Percentiles rank a stretch among this genome's conserved stretches.
These are phyloP conservation scores for Berkeleyomyces rouxiae DNA, from an alignment of 2,329 filamentous ascomycete species.

Conservation along the genomic window DNA sequence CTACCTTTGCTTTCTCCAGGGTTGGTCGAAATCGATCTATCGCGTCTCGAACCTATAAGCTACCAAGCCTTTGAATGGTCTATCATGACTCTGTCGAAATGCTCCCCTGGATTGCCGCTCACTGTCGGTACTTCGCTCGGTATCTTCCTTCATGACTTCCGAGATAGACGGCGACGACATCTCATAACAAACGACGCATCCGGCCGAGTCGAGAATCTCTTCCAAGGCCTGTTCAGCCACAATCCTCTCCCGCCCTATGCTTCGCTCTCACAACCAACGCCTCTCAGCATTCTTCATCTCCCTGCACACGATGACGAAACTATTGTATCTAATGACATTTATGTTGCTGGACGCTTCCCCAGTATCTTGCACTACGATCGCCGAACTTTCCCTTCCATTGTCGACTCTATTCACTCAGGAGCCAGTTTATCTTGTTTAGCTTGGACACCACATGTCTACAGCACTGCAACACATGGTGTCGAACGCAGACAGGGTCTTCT, in stretches of 20 bases:
- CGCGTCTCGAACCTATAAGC: conserved; percentile 51
- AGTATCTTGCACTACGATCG: conserved; percentile 81
- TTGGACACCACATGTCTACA: conserved; percentile 1
- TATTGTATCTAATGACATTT: conserved; percentile 60
- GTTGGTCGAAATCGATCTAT: conserved; percentile 68
- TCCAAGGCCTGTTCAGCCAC: conserved; percentile 31
- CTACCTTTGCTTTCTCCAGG: conserved; percentile 20
- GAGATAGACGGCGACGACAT: conserved; percentile 27
- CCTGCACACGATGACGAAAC: conserved; percentile 35
- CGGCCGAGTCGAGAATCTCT: conserved; percentile 19
- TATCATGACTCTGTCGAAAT: conserved; percentile 66
- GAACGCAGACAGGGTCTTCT: conserved; percentile 21
- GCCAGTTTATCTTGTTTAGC: conserved; percentile 59
- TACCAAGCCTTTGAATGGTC: conserved; percentile 61
- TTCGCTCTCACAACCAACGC: conserved; percentile 61
- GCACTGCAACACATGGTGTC: background rate
- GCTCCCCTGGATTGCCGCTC: conserved; percentile 49
- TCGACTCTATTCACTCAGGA: conserved; percentile 68
- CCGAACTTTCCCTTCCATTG: conserved; percentile 63
- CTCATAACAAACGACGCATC: background rate
- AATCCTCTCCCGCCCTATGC: conserved; percentile 44
- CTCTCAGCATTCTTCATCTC: conserved; percentile 67
- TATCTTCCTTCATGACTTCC: conserved; percentile 67
- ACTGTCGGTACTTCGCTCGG: conserved; percentile 72
- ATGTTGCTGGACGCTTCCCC: conserved; percentile 76